These are phyloP conservation scores for Nicotiana tomentosiformis DNA, from an alignment of 257 asterid species.

Conservation along the genomic window DNA sequence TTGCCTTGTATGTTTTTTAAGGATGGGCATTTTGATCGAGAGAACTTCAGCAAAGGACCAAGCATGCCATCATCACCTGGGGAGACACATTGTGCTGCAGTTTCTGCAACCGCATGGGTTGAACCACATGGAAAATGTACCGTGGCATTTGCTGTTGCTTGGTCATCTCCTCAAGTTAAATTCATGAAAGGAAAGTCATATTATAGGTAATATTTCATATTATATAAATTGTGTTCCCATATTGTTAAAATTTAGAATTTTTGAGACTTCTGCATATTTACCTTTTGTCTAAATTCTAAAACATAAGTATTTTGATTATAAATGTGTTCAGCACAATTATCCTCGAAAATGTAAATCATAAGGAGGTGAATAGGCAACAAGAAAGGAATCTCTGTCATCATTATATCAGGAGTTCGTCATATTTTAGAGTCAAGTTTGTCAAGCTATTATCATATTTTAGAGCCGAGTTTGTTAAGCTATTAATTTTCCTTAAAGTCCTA, in stretches of 20 bases:
- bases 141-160: constrained; percentile 80
- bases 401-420: not conserved
- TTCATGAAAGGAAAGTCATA: constrained; percentile 93
- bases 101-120: constrained; percentile 94
- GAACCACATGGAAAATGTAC: constrained; percentile 97
- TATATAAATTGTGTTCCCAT: not conserved
- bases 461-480: not conserved
- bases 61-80: constrained; percentile 91
- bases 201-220: constrained; percentile 47
- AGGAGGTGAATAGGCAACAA: not conserved
- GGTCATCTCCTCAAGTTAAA: constrained; percentile 96
- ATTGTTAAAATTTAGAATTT: not conserved
- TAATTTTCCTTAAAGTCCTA: not conserved
- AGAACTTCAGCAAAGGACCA: constrained; percentile 64
- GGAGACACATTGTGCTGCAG: constrained; percentile 94
- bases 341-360: not conserved
- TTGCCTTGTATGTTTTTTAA: constrained; percentile 21
- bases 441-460: not conserved
- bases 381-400: not conserved
- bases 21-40: constrained; percentile 93
- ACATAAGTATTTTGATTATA: not conserved
- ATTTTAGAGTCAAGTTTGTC: not conserved
- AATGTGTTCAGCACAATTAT: not conserved
- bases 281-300: not conserved
- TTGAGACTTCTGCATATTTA: not conserved